Evolutionary conservation across 208 protist species (phyloP).

Genomic region (Trypanosoma rangeli): DNA sequence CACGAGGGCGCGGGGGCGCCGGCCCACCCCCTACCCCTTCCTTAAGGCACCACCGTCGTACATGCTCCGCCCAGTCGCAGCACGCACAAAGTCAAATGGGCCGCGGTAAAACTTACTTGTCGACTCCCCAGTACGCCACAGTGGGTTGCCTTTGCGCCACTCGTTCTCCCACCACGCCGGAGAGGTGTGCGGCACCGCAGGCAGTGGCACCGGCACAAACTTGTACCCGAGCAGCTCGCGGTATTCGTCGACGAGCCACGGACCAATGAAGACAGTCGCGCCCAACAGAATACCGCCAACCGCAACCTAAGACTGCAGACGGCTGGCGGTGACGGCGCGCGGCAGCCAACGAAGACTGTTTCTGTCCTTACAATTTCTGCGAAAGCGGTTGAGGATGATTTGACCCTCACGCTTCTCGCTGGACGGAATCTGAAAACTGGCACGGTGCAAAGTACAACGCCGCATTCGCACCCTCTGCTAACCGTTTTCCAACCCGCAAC

Average conservation of each 20-base stretch:
- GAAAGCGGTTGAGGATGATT: conserved; percentile 55
- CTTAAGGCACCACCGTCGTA: conserved; percentile 56
- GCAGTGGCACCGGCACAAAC: conserved; percentile 58
- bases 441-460: conserved; percentile 3
- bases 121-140: conserved; percentile 79
- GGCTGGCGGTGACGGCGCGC: conserved; percentile 50
- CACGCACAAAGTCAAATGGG: conserved; percentile 65
- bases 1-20: conserved; percentile 57
- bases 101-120: conserved; percentile 52
- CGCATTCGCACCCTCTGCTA: conserved; percentile 13
- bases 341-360: conserved; percentile 23
- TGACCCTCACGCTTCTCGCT: conserved; percentile 50
- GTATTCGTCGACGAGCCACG: conserved; percentile 74
- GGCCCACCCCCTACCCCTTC: not conserved
- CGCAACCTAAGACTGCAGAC: conserved; percentile 66
- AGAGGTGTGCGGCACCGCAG: conserved; percentile 69
- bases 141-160: conserved; percentile 82
- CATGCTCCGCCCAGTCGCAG: conserved; percentile 71
- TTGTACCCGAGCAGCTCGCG: conserved; percentile 69
- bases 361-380: conserved; percentile 22
- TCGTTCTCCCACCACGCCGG: conserved; percentile 90
- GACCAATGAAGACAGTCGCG: conserved; percentile 66
- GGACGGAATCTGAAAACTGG: conserved; percentile 29
- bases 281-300: conserved; percentile 68
- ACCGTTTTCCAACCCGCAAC: not conserved